Base-by-base conservation (phyloP, 495 filamentous ascomycete species). In the Aspergillus sclerotiicarbonarius region DNA sequence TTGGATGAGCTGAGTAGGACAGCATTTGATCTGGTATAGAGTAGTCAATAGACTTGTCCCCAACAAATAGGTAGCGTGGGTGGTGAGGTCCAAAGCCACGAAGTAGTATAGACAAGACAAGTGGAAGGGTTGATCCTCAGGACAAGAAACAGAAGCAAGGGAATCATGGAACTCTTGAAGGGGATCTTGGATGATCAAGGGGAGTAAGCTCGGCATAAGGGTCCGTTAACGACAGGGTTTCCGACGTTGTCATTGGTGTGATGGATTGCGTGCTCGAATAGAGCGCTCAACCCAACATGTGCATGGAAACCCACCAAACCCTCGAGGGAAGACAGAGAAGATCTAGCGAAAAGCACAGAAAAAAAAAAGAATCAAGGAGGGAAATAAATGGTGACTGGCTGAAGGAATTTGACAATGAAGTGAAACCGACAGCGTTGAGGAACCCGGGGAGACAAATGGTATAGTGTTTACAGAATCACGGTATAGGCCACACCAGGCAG, bases 21-120 rank as follows among this genome's bases (percentile, higher is more conserved):
- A 79, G 67, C 63, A 77, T 76, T 51, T 76, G 75, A 59, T 77
- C 75, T 49, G 76, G 66, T 46, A 73, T 54, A 29, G 68, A 72
- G 50, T 77, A 77, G 67, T 76, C 72, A 71, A 79, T 72, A 43
- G 63, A 59, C 53, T 79, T 79, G 53, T 79, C 73, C 39, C 71
- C 74, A 53, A 58, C 48, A 55, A 47, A 57, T 41, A 33, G 63
- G 60, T 48, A 59, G 59, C 67, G 59, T 33, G 59, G 25, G 62
- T 57, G 54, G 72, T 71, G 52, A 43, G 46, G 56, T 37, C 53
- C 53, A 58, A 59, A 52, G 18, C 43, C 47, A 39, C 45, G 30
- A 25, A 46, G 32, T 35, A 58, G 45, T 46, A 53, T 57, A 31
- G 57, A 59, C 33, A 47, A 47, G 39, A 29, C 47, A 57, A 51